phyloP scores from a whole-genome alignment of 768 basidiomycete species.

The Phanerochaete sordida region DNA sequence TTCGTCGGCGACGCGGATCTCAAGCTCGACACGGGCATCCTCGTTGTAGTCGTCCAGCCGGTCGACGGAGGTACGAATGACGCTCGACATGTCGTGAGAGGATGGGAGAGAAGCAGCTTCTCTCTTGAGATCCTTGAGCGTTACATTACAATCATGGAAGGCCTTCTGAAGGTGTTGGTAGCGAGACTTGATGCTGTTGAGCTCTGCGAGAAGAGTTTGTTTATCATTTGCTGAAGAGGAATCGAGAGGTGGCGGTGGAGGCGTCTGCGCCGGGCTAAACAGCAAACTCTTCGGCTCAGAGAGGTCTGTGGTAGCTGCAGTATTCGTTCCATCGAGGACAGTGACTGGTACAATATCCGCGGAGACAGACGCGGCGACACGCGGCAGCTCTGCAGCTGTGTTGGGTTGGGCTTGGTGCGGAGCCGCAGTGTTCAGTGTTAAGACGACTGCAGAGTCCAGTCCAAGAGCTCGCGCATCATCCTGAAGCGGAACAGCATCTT shows the following conservation, averaged over 20 bases:
- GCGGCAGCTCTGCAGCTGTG: no score
- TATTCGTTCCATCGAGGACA: not conserved
- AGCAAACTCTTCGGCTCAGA: not conserved
- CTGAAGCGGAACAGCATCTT: no score
- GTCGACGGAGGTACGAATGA: constrained; percentile 50
- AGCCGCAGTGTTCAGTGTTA: no score
- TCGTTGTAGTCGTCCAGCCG: constrained; percentile 73
- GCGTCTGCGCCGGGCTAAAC: not conserved
- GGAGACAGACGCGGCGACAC: no score
- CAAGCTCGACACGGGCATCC: constrained; percentile 78
- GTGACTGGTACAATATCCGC: not conserved
- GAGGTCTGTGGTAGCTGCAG: not conserved
- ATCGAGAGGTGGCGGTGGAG: not conserved
- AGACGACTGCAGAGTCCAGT: no score
- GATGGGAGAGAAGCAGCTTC: constrained; percentile 25
- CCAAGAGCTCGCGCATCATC: no score
- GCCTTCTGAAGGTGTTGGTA: constrained; percentile 60
- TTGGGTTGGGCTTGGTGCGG: no score
- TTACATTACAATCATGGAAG: constrained; percentile 67
- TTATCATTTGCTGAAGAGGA: not conserved
- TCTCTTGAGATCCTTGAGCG: constrained; percentile 55
- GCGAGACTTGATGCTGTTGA: constrained; percentile 43
- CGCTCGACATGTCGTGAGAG: constrained; percentile 15
- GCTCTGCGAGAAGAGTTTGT: constrained; percentile 38
- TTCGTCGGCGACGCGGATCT: constrained; percentile 75